Base-by-base conservation (phyloP, 177 flowering plant species). In the Vitis hybrid region DNA sequence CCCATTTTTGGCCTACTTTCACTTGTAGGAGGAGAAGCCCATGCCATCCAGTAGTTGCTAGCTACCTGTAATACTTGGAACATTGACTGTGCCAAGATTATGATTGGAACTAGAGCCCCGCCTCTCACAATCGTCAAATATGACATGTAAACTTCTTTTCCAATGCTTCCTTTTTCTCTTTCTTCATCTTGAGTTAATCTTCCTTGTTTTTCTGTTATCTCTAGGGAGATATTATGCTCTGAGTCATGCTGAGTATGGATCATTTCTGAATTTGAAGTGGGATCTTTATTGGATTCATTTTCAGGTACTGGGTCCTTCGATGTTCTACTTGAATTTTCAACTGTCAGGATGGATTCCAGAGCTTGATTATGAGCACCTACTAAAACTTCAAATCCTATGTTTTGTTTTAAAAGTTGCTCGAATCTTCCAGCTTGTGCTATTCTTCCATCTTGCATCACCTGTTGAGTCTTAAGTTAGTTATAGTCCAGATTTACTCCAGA, bases 11-110 rank as follows among this genome's bases (percentile, higher is more conserved):
- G 89, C 67, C 79, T 61, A 5, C 74, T 50, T 6, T 65, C 83
- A 51, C 59, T 74, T 56, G 89, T 81, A 39, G 92, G 68, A 66
- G 99, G 98, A 77, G 88, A 79, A 72, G 95, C 87, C 98, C 98
- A 96, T 60, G 99, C 95, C 89, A 96, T 93, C 99, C 99, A 96
- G 70, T 92, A 93, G 71, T 96, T 96, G 77, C 98, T 93, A 19
- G 85, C 87, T 60, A 96, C 72, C 75, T 93, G 97, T 61, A 96
- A 72, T 52, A 84, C 71, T 76, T 96, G 98, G 77, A 96, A 93
- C 26, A 86, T 74, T 18, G 89, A 84, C 76, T 96, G 98, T 14
- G 98, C 93, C 62, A 96, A 70, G 50, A 96, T 10, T 74, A 93
- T 93, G 72, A 88, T 13, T 6, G 97, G 99, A 67, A 91, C 80